Conservation (phyloP, 768 basidiomycete species). For the Dioszegia aurantiaca region DNA sequence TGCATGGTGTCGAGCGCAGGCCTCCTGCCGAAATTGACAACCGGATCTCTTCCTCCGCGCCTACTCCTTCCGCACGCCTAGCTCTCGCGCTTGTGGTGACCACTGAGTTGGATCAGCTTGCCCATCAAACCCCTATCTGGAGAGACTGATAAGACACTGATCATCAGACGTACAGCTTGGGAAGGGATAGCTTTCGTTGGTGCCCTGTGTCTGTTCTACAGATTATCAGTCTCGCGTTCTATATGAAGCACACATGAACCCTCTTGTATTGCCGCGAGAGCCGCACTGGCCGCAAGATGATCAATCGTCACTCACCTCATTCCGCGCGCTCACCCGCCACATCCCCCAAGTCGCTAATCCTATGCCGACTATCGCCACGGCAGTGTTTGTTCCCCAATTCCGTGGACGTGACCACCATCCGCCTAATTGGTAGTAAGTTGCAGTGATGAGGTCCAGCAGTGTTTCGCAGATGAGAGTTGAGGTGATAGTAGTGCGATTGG, state of each 20-base stretch:
- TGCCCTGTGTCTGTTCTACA: slow-evolving; percentile 59
- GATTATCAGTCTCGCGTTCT: slow-evolving; percentile 1
- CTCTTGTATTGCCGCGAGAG: too few relatives aligned
- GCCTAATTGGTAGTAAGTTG: slow-evolving; percentile 57
- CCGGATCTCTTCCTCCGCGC: not conserved
- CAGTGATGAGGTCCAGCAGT: not conserved
- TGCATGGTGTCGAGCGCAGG: slow-evolving; percentile 1
- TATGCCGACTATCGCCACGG: slow-evolving; percentile 68
- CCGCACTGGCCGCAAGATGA: too few relatives aligned
- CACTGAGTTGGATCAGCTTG: slow-evolving; percentile 29
- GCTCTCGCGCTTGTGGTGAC: slow-evolving; percentile 47
- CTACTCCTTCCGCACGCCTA: slow-evolving; percentile 48
- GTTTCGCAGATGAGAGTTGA: not conserved
- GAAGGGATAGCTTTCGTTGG: slow-evolving; percentile 75
- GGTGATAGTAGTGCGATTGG: not conserved
- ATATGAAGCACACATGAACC: not conserved
- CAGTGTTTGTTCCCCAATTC: slow-evolving; percentile 86
- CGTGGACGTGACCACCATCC: slow-evolving; percentile 93
- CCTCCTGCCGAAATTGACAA: not conserved
- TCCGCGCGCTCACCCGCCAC: slow-evolving; percentile 71
- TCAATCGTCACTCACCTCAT: slow-evolving; percentile 65
- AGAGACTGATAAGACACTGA: not conserved
- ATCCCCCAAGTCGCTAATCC: slow-evolving; percentile 64
- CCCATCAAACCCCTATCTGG: not conserved
- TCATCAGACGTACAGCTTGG: slow-evolving; percentile 64